These are phyloP conservation scores for Zymoseptoria crescenta DNA, from an alignment of 2,329 filamentous ascomycete species.

Conservation along the genomic window DNA sequence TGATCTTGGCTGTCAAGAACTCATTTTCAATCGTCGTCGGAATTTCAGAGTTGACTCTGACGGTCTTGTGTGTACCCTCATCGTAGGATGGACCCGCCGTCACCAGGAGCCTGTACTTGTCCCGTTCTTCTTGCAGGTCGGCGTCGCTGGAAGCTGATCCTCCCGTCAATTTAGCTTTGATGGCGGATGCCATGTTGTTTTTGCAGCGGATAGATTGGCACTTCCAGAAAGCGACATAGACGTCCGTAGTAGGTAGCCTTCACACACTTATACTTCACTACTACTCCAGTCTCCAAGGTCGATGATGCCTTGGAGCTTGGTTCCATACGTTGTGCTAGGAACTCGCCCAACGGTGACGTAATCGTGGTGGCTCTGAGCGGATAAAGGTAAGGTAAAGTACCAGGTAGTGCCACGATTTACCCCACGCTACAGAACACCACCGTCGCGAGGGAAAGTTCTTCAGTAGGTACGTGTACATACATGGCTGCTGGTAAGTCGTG, in stretches of 20 bases:
- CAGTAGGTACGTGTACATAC: no score
- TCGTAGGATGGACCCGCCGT: conserved; percentile 76
- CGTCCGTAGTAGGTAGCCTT: no score
- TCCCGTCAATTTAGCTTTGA: conserved; percentile 17
- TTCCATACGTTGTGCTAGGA: not conserved
- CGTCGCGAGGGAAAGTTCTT: not conserved
- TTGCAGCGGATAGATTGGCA: not conserved
- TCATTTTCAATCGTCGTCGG: conserved; percentile 56
- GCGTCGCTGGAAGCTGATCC: conserved; percentile 18
- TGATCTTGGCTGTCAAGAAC: conserved; percentile 59
- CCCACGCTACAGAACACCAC: not conserved
- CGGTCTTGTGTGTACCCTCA: conserved; percentile 54
- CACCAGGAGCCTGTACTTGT: conserved; percentile 68
- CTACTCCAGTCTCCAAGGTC: not conserved
- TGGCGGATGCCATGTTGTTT: conserved; percentile 17
- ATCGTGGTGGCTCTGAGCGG: not conserved
- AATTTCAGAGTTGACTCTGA: conserved; percentile 62
- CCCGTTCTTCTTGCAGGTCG: conserved; percentile 34
- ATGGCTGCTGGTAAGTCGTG: not conserved
- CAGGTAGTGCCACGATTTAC: not conserved
- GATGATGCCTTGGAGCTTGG: not conserved
- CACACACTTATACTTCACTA: no score
- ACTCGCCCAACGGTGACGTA: not conserved
- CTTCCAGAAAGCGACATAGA: no score
- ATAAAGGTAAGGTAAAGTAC: not conserved